phyloP scores from a whole-genome alignment of 2,329 filamentous ascomycete species.

The Lecanicillium sp. region DNA sequence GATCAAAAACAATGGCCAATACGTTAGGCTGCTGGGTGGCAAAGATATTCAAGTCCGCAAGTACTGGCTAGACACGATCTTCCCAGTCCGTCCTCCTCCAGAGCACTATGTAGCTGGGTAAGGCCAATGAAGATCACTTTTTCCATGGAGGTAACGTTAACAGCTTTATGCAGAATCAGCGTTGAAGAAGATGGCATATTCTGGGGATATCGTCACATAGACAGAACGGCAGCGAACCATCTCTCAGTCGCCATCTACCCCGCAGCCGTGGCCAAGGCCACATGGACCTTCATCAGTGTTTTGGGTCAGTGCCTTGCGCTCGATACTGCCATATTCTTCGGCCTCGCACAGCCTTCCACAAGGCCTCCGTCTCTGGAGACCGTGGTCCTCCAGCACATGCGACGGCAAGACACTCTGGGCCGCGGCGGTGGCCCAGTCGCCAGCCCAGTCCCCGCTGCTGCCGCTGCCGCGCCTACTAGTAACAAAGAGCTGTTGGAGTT shows the following conservation, averaged over 20 bases:
- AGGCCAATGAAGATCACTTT: conserved; percentile 15
- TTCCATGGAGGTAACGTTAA: neutral
- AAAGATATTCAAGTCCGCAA: conserved; percentile 42
- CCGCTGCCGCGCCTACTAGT: neutral
- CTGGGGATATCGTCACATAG: conserved; percentile 42
- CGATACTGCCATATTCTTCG: conserved; percentile 40
- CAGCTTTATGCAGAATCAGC: conserved; percentile 34
- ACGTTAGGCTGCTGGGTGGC: conserved; percentile 40
- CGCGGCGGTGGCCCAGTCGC: neutral
- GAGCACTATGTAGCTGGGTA: conserved; percentile 56
- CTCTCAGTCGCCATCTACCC: conserved; percentile 49
- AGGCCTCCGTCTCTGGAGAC: conserved; percentile 28
- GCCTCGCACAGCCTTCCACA: conserved; percentile 28
- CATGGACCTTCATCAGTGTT: conserved; percentile 46
- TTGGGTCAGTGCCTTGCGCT: conserved; percentile 40
- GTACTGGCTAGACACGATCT: conserved; percentile 57
- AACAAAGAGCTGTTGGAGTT: conserved; percentile 1
- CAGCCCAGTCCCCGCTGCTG: neutral
- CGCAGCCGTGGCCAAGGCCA: conserved; percentile 42
- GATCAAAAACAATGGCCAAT: conserved; percentile 35
- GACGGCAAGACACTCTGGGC: conserved; percentile 16
- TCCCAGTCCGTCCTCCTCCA: conserved; percentile 53
- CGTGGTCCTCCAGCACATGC: conserved; percentile 25
- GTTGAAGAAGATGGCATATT: conserved; percentile 44
- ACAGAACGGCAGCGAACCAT: conserved; percentile 39